phyloP scores from a whole-genome alignment of 23 red algal genomes.

The Gracilaria vermiculophylla region DNA sequence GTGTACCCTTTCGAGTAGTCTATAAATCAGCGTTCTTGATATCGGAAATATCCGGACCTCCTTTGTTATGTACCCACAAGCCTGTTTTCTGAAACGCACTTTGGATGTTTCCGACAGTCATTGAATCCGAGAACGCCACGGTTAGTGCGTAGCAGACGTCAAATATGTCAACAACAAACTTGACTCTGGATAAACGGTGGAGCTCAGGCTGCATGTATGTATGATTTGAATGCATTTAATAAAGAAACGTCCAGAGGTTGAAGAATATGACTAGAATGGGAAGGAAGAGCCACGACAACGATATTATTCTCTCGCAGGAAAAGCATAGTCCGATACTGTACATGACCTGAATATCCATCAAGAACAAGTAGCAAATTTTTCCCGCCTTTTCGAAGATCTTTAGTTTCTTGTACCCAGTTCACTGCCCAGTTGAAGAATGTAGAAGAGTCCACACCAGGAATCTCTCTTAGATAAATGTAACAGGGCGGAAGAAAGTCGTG shows the following conservation, averaged over 20 bases:
- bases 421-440: background rate
- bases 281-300: background rate
- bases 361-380: background rate
- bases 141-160: no score
- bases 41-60: background rate
- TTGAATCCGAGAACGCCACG: no score
- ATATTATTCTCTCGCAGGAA: background rate
- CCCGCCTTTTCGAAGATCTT: background rate
- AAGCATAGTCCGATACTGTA: background rate
- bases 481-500: background rate
- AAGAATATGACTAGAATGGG: background rate
- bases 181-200: no score
- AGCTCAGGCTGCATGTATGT: no score
- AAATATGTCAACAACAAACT: no score
- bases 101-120: no score
- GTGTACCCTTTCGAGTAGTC: no score
- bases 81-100: background rate
- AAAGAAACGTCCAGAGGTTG: background rate
- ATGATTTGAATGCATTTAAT: background rate
- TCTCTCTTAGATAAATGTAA: background rate
- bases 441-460: background rate
- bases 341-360: background rate
- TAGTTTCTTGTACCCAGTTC: background rate
- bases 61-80: background rate
- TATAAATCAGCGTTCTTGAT: background rate